Evolutionary conservation across 768 basidiomycete genomes (phyloP).

Genomic region (Vararia minispora): DNA sequence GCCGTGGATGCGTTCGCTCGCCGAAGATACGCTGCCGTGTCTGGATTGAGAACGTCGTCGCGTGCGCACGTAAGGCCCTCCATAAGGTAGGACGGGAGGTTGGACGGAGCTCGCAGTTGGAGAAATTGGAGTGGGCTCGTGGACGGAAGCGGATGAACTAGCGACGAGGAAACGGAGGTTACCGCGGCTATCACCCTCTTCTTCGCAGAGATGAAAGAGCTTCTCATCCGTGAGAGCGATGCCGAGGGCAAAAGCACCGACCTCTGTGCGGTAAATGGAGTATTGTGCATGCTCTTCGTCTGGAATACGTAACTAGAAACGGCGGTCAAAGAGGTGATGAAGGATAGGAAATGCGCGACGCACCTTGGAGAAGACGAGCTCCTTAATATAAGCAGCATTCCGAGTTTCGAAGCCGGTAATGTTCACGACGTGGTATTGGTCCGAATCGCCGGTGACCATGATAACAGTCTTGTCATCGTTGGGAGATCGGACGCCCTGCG

Average conservation of each 20-base stretch:
- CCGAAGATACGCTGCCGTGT: conserved; percentile 62
- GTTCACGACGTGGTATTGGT: conserved; percentile 61
- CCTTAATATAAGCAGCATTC: conserved; percentile 60
- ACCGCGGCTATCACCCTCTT: conserved; percentile 66
- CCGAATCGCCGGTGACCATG: conserved; percentile 70
- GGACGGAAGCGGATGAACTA: conserved; percentile 48
- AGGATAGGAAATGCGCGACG: conserved; percentile 13
- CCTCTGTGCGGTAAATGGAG: conserved; percentile 81
- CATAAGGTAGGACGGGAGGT: conserved; percentile 40
- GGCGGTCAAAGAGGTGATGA: conserved; percentile 3
- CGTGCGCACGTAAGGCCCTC: conserved; percentile 33
- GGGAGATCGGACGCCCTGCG: conserved; percentile 15
- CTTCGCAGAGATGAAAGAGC: conserved; percentile 60
- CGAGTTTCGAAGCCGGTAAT: conserved; percentile 56
- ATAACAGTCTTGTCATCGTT: conserved; percentile 29
- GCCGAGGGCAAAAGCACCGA: conserved; percentile 67
- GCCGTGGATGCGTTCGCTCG: conserved; percentile 44
- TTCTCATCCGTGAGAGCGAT: conserved; percentile 61
- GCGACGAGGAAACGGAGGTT: conserved; percentile 79
- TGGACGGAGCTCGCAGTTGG: conserved; percentile 36
- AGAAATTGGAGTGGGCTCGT: conserved; percentile 32
- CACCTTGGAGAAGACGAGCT: conserved; percentile 75
- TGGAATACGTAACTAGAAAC: conserved; percentile 55
- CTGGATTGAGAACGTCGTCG: conserved; percentile 46
- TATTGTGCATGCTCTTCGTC: conserved; percentile 75